phyloP scores from a whole-genome alignment of 768 basidiomycete genomes.

The Sutorius australiensis region DNA sequence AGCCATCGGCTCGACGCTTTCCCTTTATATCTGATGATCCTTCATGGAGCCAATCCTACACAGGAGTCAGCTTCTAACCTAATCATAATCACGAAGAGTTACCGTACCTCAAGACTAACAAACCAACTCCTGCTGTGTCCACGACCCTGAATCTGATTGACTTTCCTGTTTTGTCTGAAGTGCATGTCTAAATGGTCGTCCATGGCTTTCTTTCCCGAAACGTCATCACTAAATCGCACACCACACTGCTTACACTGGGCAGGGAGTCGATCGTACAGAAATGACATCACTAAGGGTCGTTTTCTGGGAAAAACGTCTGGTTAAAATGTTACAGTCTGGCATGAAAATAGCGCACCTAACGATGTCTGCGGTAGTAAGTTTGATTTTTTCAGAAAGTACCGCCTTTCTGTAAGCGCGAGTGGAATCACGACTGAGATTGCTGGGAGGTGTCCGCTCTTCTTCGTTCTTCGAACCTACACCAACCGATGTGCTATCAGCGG shows the following conservation, averaged over 20 bases:
- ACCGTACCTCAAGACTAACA: slow-evolving; percentile 69
- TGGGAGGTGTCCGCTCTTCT: slow-evolving; percentile 26
- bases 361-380: slow-evolving; percentile 66
- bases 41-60: slow-evolving; percentile 87
- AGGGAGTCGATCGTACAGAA: slow-evolving; percentile 72
- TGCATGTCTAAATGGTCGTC: slow-evolving; percentile 95
- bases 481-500: slow-evolving; percentile 48
- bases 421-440: slow-evolving; percentile 43
- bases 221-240: slow-evolving; percentile 74
- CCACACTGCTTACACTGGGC: slow-evolving; percentile 94
- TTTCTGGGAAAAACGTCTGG: slow-evolving; percentile 29
- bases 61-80: slow-evolving; percentile 10
- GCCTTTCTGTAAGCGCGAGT: slow-evolving; percentile 55
- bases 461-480: slow-evolving; percentile 40
- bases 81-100: not conserved
- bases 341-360: slow-evolving; percentile 48
- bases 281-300: slow-evolving; percentile 55
- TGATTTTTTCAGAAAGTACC: slow-evolving; percentile 57
- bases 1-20: slow-evolving; percentile 58
- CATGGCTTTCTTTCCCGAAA: slow-evolving; percentile 68
- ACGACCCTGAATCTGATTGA: slow-evolving; percentile 71
- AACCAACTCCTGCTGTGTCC: slow-evolving; percentile 93
- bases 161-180: slow-evolving; percentile 87
- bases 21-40: slow-evolving; percentile 57
- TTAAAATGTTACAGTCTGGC: not conserved